These are phyloP conservation scores for Neonectria neomacrospora DNA, from an alignment of 2,329 filamentous ascomycete genomes.

Conservation along the genomic window DNA sequence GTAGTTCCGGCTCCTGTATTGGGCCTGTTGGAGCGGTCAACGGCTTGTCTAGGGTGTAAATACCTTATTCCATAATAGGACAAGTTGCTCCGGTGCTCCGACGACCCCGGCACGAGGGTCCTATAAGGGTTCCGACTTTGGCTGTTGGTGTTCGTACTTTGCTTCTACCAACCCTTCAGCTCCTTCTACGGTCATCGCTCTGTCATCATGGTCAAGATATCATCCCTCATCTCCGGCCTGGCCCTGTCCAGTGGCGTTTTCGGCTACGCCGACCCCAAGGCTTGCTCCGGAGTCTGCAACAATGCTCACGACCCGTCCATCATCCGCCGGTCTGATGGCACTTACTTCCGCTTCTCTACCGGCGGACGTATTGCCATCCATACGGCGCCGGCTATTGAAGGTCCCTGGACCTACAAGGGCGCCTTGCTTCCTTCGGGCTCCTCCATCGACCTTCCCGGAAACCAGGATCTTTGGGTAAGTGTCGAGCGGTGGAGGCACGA, in stretches of 20 bases:
- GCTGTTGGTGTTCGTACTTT: neutral
- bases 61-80: neutral
- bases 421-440: constrained; percentile 51
- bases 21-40: neutral
- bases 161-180: neutral
- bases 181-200: neutral
- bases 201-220: constrained; percentile 23
- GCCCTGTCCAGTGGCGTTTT: constrained; percentile 11
- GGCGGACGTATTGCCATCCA: constrained; percentile 54
- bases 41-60: neutral
- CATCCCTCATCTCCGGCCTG: constrained; percentile 18
- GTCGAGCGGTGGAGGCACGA: neutral
- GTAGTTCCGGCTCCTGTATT: neutral
- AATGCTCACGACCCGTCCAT: constrained; percentile 53
- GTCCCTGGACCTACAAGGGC: constrained; percentile 56
- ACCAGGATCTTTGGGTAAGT: constrained; percentile 58
- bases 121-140: neutral
- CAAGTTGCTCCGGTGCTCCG: neutral
- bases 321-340: constrained; percentile 53
- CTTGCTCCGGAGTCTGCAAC: constrained; percentile 52
- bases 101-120: neutral
- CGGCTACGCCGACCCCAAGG: constrained; percentile 46
- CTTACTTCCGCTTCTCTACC: constrained; percentile 57
- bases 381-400: constrained; percentile 50
- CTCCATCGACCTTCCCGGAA: constrained; percentile 53